Percentiles rank a stretch among this genome's conserved stretches.
phyloP scores from a whole-genome alignment of 768 basidiomycete species.

The Suillus plorans region DNA sequence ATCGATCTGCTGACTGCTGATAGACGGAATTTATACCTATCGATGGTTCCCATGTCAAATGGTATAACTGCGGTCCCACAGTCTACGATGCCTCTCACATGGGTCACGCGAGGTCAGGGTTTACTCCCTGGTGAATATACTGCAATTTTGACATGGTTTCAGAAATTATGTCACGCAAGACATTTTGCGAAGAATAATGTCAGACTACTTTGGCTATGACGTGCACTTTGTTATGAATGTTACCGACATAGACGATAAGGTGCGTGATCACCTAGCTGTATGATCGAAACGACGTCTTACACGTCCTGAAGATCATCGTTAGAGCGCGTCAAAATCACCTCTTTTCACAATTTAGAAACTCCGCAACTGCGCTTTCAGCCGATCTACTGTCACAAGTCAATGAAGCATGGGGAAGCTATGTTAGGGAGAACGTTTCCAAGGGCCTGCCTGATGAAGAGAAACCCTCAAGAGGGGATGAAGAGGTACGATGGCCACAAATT shows the following conservation, averaged over 20 bases:
- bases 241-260: constrained; percentile 99
- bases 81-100: constrained; percentile 98
- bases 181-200: constrained; percentile 82
- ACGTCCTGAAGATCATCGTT: constrained; percentile 75
- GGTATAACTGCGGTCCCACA: constrained; percentile 99
- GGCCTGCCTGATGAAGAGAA: constrained; percentile 54
- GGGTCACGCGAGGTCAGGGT: constrained; percentile 89
- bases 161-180: constrained; percentile 98
- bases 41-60: constrained; percentile 78
- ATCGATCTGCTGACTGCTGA: constrained; percentile 9
- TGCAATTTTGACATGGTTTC: constrained; percentile 7
- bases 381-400: constrained; percentile 57
- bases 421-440: constrained; percentile 61
- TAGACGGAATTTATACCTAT: constrained; percentile 78
- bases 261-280: constrained; percentile 28
- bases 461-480: constrained; percentile 49
- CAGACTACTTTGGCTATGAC: constrained; percentile 96
- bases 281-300: constrained; percentile 8
- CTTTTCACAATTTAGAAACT: constrained; percentile 57
- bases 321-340: constrained; percentile 83
- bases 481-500: constrained; percentile 55
- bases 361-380: constrained; percentile 53
- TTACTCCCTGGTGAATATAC: constrained; percentile 1
- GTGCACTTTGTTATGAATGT: constrained; percentile 99
- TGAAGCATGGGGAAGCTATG: constrained; percentile 66